Evolutionary conservation across 257 asterid species (phyloP), one percentile per base, ranked within the genome.

Genomic region (Mentha longifolia): DNA sequence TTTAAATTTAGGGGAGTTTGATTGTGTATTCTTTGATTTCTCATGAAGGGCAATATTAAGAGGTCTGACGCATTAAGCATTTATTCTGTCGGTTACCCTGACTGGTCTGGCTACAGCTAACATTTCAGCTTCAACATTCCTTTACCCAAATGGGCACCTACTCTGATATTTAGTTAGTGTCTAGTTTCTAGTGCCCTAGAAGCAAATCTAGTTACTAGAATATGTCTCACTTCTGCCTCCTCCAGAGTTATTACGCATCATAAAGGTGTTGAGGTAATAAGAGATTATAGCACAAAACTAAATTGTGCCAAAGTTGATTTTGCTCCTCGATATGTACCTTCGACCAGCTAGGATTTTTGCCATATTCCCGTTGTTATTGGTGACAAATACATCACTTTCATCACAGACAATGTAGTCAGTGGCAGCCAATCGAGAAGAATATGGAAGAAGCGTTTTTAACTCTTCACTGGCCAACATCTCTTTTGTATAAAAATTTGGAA

Each of bases 321-420:
- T 74, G 50, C 65, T 76, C 39, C 65, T 62, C 39, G 17, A 43
- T 72, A 42, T 70, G 61, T 74, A 95, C 99, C 99, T 89, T 69
- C 96, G 86, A 71, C 99, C 98, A 71, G 99, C 97, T 62, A 95
- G 90, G 86, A 95, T 88, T 84, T 95, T 95, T 74, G 98, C 99
- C 99, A 95, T 95, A 81, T 95, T 95, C 69, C 99, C 99, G 0
- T 95, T 95, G 81, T 95, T 95, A 83, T 95, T 95, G 46, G 99
- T 89, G 77, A 88, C 91, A 74, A 95, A 95, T 70, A 95, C 99
- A 78, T 95, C 98, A 77, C 99, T 92, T 82, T 92, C 98, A 66
- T 95, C 98, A 60, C 95, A 89, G 41, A 92, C 99, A 57, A 87
- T 85, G 86, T 92, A 92, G 79, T 95, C 98, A 33, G 90, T 73